phyloP scores from a whole-genome alignment of 495 filamentous ascomycete species.

The Letharia lupina region DNA sequence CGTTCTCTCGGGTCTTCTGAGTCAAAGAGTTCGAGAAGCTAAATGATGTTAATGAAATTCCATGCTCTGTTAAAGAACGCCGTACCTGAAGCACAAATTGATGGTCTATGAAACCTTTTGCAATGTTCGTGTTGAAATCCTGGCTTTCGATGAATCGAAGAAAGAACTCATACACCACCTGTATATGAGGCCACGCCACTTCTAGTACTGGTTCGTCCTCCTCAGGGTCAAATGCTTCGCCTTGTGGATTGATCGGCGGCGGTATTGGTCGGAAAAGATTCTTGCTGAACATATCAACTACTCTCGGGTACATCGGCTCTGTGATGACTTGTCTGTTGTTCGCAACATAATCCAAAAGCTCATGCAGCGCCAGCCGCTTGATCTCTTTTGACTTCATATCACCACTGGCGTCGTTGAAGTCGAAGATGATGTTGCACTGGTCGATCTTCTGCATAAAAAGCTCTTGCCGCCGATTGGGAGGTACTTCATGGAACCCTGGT shows the following conservation, averaged over 20 bases:
- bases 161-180: constrained; percentile 99
- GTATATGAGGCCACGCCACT: constrained; percentile 98
- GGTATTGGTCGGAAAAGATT: constrained; percentile 97
- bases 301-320: constrained; percentile 96
- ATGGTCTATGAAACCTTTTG: constrained; percentile 98
- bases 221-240: constrained; percentile 96
- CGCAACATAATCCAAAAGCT: constrained; percentile 94
- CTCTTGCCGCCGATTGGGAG: constrained; percentile 88
- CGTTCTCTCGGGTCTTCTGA: constrained; percentile 96
- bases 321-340: constrained; percentile 98
- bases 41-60: constrained; percentile 17
- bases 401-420: constrained; percentile 96
- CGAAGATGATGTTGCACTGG: constrained; percentile 99
- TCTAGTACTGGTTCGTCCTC: constrained; percentile 97
- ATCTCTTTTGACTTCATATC: constrained; percentile 99
- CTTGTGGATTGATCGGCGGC: constrained; percentile 92
- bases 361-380: constrained; percentile 92
- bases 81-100: constrained; percentile 85
- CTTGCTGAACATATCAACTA: constrained; percentile 99
- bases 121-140: constrained; percentile 99
- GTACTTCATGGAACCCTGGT: constrained; percentile 97
- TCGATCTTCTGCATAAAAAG: constrained; percentile 99
- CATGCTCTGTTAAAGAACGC: not conserved
- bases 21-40: constrained; percentile 96
- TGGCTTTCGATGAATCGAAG: constrained; percentile 98